These are phyloP conservation scores for Sechiopsis laciniata DNA, from an alignment of 306 rosid genomes.

Conservation along the genomic window DNA sequence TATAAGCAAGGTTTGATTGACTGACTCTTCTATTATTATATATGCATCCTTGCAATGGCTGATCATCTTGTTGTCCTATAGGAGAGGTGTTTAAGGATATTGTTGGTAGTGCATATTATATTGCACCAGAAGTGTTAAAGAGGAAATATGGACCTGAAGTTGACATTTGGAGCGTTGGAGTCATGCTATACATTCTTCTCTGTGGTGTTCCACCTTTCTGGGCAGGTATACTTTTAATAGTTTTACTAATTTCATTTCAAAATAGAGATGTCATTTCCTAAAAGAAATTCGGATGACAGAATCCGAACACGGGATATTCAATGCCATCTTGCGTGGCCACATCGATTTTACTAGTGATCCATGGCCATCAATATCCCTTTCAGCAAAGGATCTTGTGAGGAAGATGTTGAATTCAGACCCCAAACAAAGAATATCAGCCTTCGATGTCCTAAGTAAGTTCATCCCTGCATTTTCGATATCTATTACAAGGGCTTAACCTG, in stretches of 20 bases:
- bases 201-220: constrained; percentile 68
- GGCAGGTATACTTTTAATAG: constrained; percentile 56
- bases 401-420: constrained; percentile 86
- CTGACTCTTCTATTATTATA: background rate
- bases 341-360: constrained; percentile 82
- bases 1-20: constrained; percentile 88
- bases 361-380: constrained; percentile 79
- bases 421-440: constrained; percentile 70
- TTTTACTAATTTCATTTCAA: too few relatives aligned
- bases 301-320: constrained; percentile 92
- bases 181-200: too few relatives aligned
- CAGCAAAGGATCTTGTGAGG: constrained; percentile 90
- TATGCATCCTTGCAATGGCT: background rate
- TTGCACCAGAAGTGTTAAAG: too few relatives aligned
- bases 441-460: constrained; percentile 74
- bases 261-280: background rate
- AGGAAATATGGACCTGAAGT: too few relatives aligned
- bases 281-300: constrained; percentile 39
- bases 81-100: too few relatives aligned
- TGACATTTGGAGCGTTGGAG: too few relatives aligned
- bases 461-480: background rate
- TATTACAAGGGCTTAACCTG: background rate
- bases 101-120: too few relatives aligned
- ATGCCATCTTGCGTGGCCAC: constrained; percentile 68
- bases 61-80: background rate